These are phyloP conservation scores for Abrus precatorius DNA, from an alignment of 306 rosid species.

Conservation along the genomic window DNA sequence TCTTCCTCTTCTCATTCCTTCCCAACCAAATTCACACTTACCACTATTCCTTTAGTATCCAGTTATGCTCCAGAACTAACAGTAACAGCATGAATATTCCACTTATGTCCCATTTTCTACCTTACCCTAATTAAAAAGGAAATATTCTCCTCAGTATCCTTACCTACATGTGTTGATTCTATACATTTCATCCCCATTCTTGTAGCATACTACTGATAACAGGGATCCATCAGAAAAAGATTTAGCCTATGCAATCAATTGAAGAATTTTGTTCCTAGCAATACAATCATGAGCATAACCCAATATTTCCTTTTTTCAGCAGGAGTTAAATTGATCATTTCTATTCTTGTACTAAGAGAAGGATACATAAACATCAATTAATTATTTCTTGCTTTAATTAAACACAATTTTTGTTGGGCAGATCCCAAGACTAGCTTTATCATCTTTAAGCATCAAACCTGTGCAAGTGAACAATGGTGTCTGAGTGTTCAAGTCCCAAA, in stretches of 20 bases:
- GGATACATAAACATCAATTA: constrained; percentile 12
- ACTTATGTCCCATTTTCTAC: neutral
- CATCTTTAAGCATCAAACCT: constrained; percentile 65
- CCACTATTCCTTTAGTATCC: neutral
- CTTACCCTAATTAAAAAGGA: too few relatives aligned
- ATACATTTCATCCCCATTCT: neutral
- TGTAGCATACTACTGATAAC: neutral
- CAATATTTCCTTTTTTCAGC: neutral
- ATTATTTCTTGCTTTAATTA: constrained; percentile 14
- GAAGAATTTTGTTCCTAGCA: constrained; percentile 9
- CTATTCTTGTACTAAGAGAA: constrained; percentile 1
- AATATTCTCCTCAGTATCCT: neutral
- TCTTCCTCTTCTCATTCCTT: constrained; percentile 3
- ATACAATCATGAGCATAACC: neutral
- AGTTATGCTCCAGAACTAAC: neutral
- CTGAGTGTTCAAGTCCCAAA: constrained; percentile 94
- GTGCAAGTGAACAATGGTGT: constrained; percentile 85
- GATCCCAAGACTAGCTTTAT: constrained; percentile 39
- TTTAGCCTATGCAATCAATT: constrained; percentile 24
- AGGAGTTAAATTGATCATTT: constrained; percentile 16
- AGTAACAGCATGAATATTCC: neutral
- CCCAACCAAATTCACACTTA: constrained; percentile 2
- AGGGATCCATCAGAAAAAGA: neutral
- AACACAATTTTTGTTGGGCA: constrained; percentile 6
- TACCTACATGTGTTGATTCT: neutral